Evolutionary conservation across 805 yeast species (phyloP).

Genomic region (Priceomyces fermenticarens): DNA sequence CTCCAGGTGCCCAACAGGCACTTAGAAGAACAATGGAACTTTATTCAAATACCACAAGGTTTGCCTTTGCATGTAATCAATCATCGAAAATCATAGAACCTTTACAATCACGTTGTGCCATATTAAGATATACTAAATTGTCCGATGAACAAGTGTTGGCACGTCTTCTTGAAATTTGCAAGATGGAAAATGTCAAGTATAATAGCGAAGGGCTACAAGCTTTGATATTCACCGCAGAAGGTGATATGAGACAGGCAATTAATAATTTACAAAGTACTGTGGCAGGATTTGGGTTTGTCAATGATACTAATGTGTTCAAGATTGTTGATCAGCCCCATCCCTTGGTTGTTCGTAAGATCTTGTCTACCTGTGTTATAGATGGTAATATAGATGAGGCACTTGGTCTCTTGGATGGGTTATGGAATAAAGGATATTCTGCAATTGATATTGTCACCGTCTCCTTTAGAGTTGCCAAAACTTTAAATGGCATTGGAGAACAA

Average conservation of each 20-base stretch:
- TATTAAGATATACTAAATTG: slow-evolving; percentile 76
- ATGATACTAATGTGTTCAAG: slow-evolving; percentile 87
- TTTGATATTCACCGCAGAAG: slow-evolving; percentile 90
- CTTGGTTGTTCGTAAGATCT: slow-evolving; percentile 63
- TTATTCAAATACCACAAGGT: slow-evolving; percentile 91
- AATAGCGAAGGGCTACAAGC: slow-evolving; percentile 92
- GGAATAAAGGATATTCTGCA: slow-evolving; percentile 91
- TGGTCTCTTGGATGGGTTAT: slow-evolving; percentile 60
- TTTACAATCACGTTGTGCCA: slow-evolving; percentile 93
- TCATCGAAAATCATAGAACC: slow-evolving; percentile 95
- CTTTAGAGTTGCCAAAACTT: slow-evolving; percentile 79
- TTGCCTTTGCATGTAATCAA: slow-evolving; percentile 98
- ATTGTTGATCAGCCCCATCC: slow-evolving; percentile 98
- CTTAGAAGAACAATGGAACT: slow-evolving; percentile 92
- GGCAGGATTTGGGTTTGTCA: slow-evolving; percentile 91
- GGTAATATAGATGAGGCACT: slow-evolving; percentile 62
- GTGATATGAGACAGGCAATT: slow-evolving; percentile 98
- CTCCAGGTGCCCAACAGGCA: slow-evolving; percentile 96
- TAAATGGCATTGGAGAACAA: slow-evolving; percentile 66
- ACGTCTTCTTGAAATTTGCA: slow-evolving; percentile 67
- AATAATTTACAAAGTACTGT: slow-evolving; percentile 92
- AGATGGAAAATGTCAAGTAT: slow-evolving; percentile 68
- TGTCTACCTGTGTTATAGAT: slow-evolving; percentile 37
- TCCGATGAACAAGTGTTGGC: slow-evolving; percentile 82
- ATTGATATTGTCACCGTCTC: slow-evolving; percentile 89